Conservation (phyloP, 148 eudicot species). For the Chenopodium quinoa region DNA sequence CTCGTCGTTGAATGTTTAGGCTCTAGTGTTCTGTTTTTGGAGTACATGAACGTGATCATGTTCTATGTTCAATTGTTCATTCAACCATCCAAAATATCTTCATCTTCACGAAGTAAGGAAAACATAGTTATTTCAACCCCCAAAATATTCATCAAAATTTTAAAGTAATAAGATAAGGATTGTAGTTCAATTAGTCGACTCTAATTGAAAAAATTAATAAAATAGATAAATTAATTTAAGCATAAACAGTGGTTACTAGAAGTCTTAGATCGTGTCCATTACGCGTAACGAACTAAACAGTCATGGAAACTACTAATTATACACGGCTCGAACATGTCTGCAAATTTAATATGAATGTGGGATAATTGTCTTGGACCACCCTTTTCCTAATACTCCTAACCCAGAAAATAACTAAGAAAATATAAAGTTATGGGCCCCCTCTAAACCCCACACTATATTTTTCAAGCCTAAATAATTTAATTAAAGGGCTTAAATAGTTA, state of each 20-base stretch:
- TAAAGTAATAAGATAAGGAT: no score
- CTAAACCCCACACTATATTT: neutral
- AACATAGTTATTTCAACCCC: no score
- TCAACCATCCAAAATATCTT: neutral
- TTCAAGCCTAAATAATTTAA: no score
- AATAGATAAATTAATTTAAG: neutral
- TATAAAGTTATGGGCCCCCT: neutral
- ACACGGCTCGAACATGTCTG: neutral
- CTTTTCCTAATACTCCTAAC: neutral
- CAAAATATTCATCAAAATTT: no score
- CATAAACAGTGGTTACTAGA: neutral
- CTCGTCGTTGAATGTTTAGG: no score
- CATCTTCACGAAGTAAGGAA: no score
- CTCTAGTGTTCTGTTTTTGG: neutral
- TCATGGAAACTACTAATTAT: conserved; percentile 11
- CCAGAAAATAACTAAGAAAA: neutral
- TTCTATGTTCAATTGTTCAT: no score
- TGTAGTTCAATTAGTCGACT: no score
- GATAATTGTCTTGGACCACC: neutral
- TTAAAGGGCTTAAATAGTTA: neutral
- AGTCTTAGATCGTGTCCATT: conserved; percentile 1
- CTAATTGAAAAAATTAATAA: neutral
- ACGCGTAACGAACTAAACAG: conserved; percentile 4
- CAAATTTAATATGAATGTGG: neutral
- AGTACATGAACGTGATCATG: neutral